These are phyloP conservation scores for Geopyxis carbonaria DNA, from an alignment of 495 filamentous ascomycete species.

Conservation along the genomic window DNA sequence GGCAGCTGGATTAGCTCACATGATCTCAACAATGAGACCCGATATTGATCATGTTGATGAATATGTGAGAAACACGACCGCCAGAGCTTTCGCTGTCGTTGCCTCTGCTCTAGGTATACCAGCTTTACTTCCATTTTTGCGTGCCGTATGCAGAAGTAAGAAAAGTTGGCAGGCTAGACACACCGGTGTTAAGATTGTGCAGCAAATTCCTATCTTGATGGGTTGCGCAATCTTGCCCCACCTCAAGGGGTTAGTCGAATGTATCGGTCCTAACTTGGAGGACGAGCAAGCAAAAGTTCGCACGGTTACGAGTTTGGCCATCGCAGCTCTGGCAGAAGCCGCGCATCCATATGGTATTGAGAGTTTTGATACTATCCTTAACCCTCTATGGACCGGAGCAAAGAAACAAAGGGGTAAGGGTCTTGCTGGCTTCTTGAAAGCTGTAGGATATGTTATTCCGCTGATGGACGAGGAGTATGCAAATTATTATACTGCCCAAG, in stretches of 20 bases:
- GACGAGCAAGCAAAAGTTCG: constrained; percentile 97
- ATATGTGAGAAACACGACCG: constrained; percentile 98
- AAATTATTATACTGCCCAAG: constrained; percentile 96
- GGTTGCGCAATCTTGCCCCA: constrained; percentile 94
- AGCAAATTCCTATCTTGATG: constrained; percentile 99
- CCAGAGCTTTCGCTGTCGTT: constrained; percentile 91
- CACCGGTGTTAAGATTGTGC: constrained; percentile 98
- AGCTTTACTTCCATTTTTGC: constrained; percentile 81
- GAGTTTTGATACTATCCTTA: constrained; percentile 92
- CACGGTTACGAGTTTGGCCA: constrained; percentile 86
- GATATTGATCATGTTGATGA: constrained; percentile 98
- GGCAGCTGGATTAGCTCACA: constrained; percentile 90
- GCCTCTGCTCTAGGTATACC: constrained; percentile 94
- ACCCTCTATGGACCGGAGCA: constrained; percentile 92
- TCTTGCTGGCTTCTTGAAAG: constrained; percentile 88
- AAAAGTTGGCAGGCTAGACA: constrained; percentile 98
- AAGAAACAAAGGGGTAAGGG: constrained; percentile 93
- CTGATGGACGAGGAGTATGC: constrained; percentile 99
- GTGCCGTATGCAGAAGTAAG: constrained; percentile 90
- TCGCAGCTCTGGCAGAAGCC: constrained; percentile 90
- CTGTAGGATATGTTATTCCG: constrained; percentile 94
- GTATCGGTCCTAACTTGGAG: constrained; percentile 85
- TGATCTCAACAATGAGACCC: constrained; percentile 98
- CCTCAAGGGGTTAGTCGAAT: constrained; percentile 89
- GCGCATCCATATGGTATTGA: constrained; percentile 98